These are phyloP conservation scores for Polygonum aviculare DNA, from an alignment of 148 eudicot species.

Conservation along the genomic window DNA sequence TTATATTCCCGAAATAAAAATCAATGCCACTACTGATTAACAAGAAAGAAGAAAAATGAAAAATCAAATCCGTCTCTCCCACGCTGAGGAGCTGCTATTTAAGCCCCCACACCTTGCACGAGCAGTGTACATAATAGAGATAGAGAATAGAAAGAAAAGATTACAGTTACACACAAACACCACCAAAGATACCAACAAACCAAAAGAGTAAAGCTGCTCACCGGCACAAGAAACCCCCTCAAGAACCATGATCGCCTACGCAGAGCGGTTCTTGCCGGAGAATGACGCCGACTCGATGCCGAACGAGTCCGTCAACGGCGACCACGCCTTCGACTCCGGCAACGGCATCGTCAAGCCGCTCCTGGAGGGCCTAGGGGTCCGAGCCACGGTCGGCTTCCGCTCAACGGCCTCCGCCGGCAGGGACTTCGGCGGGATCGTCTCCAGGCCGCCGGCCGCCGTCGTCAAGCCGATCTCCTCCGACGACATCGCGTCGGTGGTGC, in stretches of 20 bases:
- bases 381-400: conserved; percentile 30
- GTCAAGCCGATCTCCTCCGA: conserved; percentile 30
- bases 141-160: background rate
- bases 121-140: conserved; percentile 2
- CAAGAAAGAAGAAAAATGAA: background rate
- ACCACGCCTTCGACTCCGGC: conserved; percentile 20
- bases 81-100: conserved; percentile 10
- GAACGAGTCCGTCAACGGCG: conserved; percentile 25
- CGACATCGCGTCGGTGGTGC: conserved; percentile 38
- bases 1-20: background rate
- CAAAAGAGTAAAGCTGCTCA: background rate
- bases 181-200: background rate
- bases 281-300: conserved; percentile 25
- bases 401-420: conserved; percentile 27
- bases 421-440: conserved; percentile 72
- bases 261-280: conserved; percentile 37
- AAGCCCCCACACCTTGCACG: conserved; percentile 3
- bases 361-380: conserved; percentile 17
- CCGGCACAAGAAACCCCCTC: background rate
- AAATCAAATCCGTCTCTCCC: conserved; percentile 1
- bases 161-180: background rate
- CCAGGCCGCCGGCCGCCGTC: conserved; percentile 40
- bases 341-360: background rate
- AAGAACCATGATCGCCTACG: conserved; percentile 30
- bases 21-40: background rate